Conservation (phyloP, 139 green algal genomes). For the Dunaliella primolecta region DNA sequence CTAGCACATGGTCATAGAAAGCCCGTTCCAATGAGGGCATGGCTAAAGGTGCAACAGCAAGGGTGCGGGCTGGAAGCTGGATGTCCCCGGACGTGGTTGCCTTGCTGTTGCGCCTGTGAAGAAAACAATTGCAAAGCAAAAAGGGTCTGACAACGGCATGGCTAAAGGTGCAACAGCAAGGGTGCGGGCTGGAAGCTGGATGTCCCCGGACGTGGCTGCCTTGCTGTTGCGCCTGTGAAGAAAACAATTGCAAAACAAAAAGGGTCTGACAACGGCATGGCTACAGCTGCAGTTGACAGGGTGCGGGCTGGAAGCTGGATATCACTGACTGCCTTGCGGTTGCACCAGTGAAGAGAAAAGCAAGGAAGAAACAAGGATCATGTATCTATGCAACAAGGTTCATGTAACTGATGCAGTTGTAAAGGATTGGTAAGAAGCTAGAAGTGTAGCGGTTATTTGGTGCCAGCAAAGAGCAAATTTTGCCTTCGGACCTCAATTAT, state of each 20-base stretch:
- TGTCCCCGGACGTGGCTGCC: constrained; percentile 42
- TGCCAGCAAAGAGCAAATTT: no score
- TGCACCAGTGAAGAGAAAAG: constrained; percentile 35
- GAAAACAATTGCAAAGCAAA: background rate
- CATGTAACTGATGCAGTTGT: no score
- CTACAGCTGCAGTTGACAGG: constrained; percentile 12
- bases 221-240: constrained; percentile 61
- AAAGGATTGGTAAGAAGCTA: no score
- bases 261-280: constrained; percentile 4
- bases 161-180: constrained; percentile 16
- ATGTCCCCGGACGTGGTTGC: constrained; percentile 44
- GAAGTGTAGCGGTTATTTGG: no score
- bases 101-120: constrained; percentile 61
- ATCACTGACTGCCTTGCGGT: constrained; percentile 60
- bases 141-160: constrained; percentile 2
- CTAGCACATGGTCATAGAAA: constrained; percentile 13
- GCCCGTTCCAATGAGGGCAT: constrained; percentile 9
- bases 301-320: constrained; percentile 55
- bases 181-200: constrained; percentile 54
- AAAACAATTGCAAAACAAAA: background rate
- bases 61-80: constrained; percentile 52
- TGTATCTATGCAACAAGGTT: no score
- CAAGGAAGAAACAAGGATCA: no score
- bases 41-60: constrained; percentile 13
- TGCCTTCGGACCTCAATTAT: background rate